Evolutionary conservation across 805 yeast genomes (phyloP).

Genomic region (Wickerhamiella musiphila): DNA sequence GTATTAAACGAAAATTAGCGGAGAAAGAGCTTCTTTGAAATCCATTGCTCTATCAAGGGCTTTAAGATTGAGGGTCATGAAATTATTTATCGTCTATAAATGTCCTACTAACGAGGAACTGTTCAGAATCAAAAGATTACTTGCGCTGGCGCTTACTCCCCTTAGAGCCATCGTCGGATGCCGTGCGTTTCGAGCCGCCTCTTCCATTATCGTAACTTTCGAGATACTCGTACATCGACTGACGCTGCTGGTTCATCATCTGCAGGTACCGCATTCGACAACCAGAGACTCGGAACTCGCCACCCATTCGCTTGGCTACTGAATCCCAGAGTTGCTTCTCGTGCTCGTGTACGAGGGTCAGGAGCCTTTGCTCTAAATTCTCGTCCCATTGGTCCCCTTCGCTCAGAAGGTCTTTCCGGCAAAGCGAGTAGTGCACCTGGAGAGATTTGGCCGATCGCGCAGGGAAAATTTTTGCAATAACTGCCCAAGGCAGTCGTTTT

Average conservation of each 20-base stretch:
- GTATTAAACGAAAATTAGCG: slow-evolving; percentile 5
- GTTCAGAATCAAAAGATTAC: too few relatives aligned
- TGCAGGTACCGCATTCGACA: slow-evolving; percentile 1
- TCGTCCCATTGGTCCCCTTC: slow-evolving; percentile 2
- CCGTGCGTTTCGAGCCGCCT: neutral
- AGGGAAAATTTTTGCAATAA: slow-evolving; percentile 53
- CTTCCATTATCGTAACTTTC: neutral
- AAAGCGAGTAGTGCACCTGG: slow-evolving; percentile 32
- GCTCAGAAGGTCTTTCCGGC: slow-evolving; percentile 9
- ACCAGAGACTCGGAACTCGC: neutral
- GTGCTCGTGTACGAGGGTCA: slow-evolving; percentile 5
- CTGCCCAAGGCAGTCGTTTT: slow-evolving; percentile 67
- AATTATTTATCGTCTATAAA: too few relatives aligned
- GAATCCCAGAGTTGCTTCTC: slow-evolving; percentile 7
- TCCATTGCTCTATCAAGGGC: too few relatives aligned
- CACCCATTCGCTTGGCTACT: slow-evolving; percentile 3
- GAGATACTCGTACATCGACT: neutral
- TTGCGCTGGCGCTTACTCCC: too few relatives aligned
- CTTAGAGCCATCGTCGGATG: too few relatives aligned
- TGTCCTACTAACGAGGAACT: too few relatives aligned
- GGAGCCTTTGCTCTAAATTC: slow-evolving; percentile 3
- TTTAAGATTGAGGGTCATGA: too few relatives aligned
- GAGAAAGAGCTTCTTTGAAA: slow-evolving; percentile 3
- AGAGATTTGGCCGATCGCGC: slow-evolving; percentile 72
- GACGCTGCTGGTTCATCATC: neutral